Evolutionary conservation across 2,329 filamentous ascomycete genomes (phyloP).

Genomic region (Cladosporium sp.): DNA sequence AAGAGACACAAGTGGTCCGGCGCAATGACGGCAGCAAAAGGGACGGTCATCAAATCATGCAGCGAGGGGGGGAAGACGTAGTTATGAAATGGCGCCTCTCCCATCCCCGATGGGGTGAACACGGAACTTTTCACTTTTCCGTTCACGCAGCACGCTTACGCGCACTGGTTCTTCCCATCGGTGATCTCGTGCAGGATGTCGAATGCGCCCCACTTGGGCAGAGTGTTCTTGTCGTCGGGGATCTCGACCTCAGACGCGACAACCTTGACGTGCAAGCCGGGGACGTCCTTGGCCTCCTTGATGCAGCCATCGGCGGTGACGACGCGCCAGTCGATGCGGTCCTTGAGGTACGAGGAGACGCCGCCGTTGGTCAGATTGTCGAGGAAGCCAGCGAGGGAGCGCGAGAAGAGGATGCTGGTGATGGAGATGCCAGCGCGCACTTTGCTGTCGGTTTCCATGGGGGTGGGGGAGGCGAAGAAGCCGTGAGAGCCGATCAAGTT

Average conservation of each 20-base stretch:
- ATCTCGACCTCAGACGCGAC: constrained; percentile 9
- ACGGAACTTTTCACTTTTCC: not conserved
- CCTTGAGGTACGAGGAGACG: constrained; percentile 10
- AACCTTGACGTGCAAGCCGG: constrained; percentile 8
- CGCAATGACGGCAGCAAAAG: constrained; percentile 1
- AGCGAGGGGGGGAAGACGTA: not conserved
- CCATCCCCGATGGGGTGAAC: not conserved
- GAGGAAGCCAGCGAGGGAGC: constrained; percentile 1
- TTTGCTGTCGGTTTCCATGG: constrained; percentile 8
- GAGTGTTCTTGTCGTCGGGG: not conserved
- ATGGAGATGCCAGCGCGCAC: constrained; percentile 9
- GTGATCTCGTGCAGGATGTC: constrained; percentile 10
- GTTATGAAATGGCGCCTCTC: not conserved
- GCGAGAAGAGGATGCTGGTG: constrained; percentile 8
- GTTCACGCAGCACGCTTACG: not conserved
- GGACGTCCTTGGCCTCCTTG: constrained; percentile 9
- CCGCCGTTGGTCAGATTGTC: constrained; percentile 10
- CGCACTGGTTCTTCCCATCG: constrained; percentile 4
- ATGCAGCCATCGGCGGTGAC: constrained; percentile 8
- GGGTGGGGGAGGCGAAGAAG: constrained; percentile 31
- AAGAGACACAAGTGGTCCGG: not conserved
- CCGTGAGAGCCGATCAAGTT: constrained; percentile 59
- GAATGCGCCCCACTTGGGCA: constrained; percentile 6
- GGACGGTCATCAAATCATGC: constrained; percentile 7
- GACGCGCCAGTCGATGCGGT: constrained; percentile 10